Conservation (phyloP, 2,329 filamentous ascomycete genomes). For the Exophiala lecanii-corni region DNA sequence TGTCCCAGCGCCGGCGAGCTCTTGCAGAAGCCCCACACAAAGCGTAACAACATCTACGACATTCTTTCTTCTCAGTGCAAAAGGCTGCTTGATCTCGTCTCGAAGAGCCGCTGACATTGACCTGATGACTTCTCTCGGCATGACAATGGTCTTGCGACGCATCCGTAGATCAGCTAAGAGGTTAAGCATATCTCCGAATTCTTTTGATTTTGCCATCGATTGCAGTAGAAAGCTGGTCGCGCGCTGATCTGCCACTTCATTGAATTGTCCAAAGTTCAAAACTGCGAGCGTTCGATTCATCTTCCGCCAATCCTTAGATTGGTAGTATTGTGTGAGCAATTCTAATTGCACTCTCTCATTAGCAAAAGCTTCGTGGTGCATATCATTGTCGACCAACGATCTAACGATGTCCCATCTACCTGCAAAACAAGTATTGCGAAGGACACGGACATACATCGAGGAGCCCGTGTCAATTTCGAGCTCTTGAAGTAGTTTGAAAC, state of each 20-base stretch:
- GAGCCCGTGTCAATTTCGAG: conserved; percentile 59
- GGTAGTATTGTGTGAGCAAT: conserved; percentile 50
- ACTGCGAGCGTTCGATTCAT: conserved; percentile 55
- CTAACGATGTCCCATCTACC: conserved; percentile 51
- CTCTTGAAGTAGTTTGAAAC: conserved; percentile 57
- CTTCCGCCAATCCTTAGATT: conserved; percentile 46
- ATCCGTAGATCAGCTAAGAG: conserved; percentile 2
- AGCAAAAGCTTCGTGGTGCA: conserved; percentile 61
- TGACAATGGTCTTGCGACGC: background rate
- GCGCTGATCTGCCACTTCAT: conserved; percentile 30
- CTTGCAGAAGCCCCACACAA: conserved; percentile 45
- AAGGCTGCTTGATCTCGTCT: background rate
- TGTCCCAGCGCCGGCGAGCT: conserved; percentile 43
- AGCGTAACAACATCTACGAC: conserved; percentile 29
- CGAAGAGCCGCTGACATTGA: background rate
- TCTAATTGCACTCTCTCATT: conserved; percentile 51
- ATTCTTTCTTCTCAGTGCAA: background rate
- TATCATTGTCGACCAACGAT: conserved; percentile 54
- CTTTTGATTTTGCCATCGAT: conserved; percentile 28
- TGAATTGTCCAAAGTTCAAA: conserved; percentile 36
- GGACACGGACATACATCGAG: conserved; percentile 60
- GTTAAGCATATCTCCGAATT: conserved; percentile 30
- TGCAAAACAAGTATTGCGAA: conserved; percentile 59
- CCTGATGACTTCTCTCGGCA: background rate
- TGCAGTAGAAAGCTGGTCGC: conserved; percentile 38